Evolutionary conservation across 225 moss, liverwort and hornwort genomes (phyloP), one percentile per base, ranked within the genome.

Genomic region (Physcomitrium patens): DNA sequence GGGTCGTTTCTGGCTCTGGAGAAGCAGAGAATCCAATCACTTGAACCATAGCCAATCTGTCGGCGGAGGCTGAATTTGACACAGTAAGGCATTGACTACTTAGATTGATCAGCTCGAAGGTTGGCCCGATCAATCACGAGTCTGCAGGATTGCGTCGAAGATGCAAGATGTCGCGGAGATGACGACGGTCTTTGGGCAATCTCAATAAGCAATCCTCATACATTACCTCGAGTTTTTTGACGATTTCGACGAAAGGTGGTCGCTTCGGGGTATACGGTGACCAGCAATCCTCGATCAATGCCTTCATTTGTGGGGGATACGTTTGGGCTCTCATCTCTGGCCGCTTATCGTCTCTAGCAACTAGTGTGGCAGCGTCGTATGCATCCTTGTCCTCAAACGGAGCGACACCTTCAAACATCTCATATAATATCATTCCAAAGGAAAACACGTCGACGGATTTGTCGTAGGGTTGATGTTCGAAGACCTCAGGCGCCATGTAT

Each of bases 401-500:
- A 44, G 92, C 68, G 53, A 43, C 50, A 9, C 92, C 92, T 88
- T 95, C 94, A 54, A 89, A 89, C 89, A 95, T 89, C 89, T 95
- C 94, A 53, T 57, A 95, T 16, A 95, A 53, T 23, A 95, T 88
- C 81, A 95, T 82, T 12, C 83, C 94, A 68, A 89, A 92, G 1
- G 94, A 95, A 48, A 86, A 95, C 16, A 95, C 92, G 47, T 95
- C 94, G 77, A 92, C 94, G 46, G 84, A 85, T 66, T 78, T 92
- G 71, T 95, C 94, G 45, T 95, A 95, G 0, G 85, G 78, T n/a
- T 0, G 51, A 82, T 92, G 94, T 22, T 87, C 81, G n/a, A 95
- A 95, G 37, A 95, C 94, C 79, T 95, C 94, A 0, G 94, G 94
- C n/a, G 94, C 94, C 94, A 95, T 95, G 81, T 95, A 95, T 10